phyloP scores from a whole-genome alignment of 352 stramenopile genomes.

The Globisporangium radiosum region DNA sequence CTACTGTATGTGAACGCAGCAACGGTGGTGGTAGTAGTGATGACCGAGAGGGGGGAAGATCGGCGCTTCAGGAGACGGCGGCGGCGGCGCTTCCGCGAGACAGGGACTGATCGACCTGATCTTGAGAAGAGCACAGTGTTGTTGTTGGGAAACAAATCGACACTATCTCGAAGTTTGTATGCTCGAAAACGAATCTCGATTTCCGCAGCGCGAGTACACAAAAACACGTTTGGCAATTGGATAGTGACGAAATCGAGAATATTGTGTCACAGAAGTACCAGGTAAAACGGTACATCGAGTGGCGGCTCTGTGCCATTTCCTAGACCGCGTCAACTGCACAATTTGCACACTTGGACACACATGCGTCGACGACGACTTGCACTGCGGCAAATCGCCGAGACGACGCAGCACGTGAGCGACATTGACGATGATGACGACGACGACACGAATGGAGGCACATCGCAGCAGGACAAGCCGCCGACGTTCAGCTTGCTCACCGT shows the following conservation, averaged over 20 bases:
- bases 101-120: background rate
- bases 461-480: slow-evolving; percentile 8
- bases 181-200: no score
- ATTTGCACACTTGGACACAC: background rate
- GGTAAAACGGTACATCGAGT: no score
- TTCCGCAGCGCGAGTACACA: no score
- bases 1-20: no score
- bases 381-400: slow-evolving; percentile 21
- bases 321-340: background rate
- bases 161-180: no score
- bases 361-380: slow-evolving; percentile 20
- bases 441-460: background rate
- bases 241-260: no score
- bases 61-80: background rate
- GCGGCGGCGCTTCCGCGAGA: background rate
- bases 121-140: background rate
- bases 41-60: background rate
- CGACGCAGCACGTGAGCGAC: slow-evolving; percentile 15
- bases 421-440: slow-evolving; percentile 9
- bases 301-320: no score
- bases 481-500: slow-evolving; percentile 14
- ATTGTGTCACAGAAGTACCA: no score
- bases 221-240: no score
- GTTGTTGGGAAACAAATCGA: no score
- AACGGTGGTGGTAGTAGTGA: background rate